Conservation (phyloP, 2,329 filamentous ascomycete genomes). For the Malbranchea cinnamomea region DNA sequence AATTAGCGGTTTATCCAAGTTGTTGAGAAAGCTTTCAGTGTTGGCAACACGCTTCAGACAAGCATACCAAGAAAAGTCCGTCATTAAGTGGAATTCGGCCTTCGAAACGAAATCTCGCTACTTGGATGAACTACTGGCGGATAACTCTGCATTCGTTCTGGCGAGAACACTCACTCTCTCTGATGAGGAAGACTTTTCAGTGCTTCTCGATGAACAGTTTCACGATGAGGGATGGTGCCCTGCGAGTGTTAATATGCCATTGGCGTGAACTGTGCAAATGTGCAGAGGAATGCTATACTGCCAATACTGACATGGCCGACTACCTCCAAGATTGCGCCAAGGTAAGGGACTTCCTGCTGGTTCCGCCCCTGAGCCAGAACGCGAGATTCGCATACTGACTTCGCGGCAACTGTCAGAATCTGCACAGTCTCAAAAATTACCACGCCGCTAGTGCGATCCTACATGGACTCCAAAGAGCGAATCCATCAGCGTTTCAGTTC, state of each 20-base stretch:
- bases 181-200: constrained; percentile 19
- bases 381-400: not conserved
- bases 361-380: constrained; percentile 4
- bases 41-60: constrained; percentile 21
- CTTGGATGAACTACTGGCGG: constrained; percentile 20
- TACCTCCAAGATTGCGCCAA: constrained; percentile 22
- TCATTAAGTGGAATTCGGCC: constrained; percentile 21
- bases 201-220: constrained; percentile 15
- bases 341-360: constrained; percentile 13
- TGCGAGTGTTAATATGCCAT: constrained; percentile 13
- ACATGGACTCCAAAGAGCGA: constrained; percentile 21
- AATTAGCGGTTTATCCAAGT: constrained; percentile 16
- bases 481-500: too few relatives aligned
- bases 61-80: constrained; percentile 19
- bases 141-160: constrained; percentile 19
- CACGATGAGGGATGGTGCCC: constrained; percentile 12
- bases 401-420: constrained; percentile 13
- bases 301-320: constrained; percentile 18
- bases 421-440: constrained; percentile 20
- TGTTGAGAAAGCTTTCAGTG: constrained; percentile 24
- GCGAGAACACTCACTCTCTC: constrained; percentile 18
- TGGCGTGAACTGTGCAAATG: constrained; percentile 20
- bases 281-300: constrained; percentile 25
- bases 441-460: constrained; percentile 24
- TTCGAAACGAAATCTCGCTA: constrained; percentile 20